Percentiles rank a stretch among this genome's conserved stretches.
Evolutionary conservation across 768 basidiomycete genomes (phyloP).

Genomic region (Mrakia hoshinonis): DNA sequence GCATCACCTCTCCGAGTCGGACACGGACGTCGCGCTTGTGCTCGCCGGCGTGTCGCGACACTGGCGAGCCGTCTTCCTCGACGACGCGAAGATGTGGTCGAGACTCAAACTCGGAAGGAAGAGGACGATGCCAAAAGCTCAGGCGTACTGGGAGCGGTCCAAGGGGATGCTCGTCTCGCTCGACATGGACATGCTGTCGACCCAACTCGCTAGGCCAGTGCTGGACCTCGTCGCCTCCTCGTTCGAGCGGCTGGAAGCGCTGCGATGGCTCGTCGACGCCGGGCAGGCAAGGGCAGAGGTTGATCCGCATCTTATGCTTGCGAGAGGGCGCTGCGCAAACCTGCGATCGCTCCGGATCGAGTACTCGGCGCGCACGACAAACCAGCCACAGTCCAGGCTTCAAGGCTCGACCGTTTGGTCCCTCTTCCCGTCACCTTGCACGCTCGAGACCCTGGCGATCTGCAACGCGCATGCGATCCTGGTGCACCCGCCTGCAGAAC

Average conservation of each 20-base stretch:
- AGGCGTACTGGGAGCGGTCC: constrained; percentile 54
- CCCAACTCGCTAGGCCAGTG: not conserved
- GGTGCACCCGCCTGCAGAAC: not conserved
- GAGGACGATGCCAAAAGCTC: constrained; percentile 50
- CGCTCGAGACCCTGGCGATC: constrained; percentile 1
- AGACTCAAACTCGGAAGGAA: constrained; percentile 21
- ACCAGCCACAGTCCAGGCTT: too few species aligned
- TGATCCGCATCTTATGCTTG: too few species aligned
- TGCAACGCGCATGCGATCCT: not conserved
- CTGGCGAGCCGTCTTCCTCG: constrained; percentile 26
- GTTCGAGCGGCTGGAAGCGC: not conserved
- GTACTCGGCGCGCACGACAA: too few species aligned
- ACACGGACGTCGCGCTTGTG: constrained; percentile 38
- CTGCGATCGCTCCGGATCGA: not conserved
- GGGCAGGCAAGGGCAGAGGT: too few species aligned
- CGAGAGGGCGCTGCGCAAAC: not conserved
- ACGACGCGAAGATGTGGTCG: constrained; percentile 24
- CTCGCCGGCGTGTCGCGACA: constrained; percentile 24
- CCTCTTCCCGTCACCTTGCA: not conserved
- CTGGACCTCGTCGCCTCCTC: not conserved
- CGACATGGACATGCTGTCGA: constrained; percentile 26
- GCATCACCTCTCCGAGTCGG: constrained; percentile 43
- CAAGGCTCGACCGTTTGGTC: too few species aligned
- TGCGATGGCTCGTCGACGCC: not conserved
- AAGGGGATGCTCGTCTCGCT: constrained; percentile 45